Evolutionary conservation across 2,329 filamentous ascomycete species (phyloP).

Genomic region (Akanthomyces muscarius): DNA sequence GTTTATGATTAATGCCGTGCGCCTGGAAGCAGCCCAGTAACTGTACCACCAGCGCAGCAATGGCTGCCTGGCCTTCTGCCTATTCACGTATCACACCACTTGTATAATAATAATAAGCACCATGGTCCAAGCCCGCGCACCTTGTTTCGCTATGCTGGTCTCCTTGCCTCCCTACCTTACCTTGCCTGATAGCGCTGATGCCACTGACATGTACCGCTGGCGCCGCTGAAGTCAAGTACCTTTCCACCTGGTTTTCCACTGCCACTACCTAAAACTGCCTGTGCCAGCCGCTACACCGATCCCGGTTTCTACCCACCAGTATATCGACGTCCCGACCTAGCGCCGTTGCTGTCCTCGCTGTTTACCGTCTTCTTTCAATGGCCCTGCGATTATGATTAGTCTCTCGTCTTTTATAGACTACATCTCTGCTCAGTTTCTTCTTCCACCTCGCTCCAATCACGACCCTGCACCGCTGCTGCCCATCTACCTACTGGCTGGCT

Average conservation of each 20-base stretch:
- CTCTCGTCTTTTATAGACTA: not conserved
- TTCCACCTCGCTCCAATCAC: not conserved
- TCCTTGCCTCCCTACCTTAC: not conserved
- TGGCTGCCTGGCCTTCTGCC: not conserved
- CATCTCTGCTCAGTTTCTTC: not conserved
- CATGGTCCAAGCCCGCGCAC: not conserved
- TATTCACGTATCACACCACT: not conserved
- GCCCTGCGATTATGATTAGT: not conserved
- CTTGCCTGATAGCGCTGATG: not conserved
- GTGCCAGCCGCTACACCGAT: not conserved
- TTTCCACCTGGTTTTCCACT: not conserved
- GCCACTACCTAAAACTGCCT: not conserved
- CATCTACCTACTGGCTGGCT: not conserved
- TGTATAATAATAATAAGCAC: not conserved
- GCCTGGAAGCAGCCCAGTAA: not conserved
- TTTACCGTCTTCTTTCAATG: not conserved
- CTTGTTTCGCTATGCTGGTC: not conserved
- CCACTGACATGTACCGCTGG: not conserved
- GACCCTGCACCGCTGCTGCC: not conserved
- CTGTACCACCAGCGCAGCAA: not conserved
- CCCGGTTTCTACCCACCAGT: not conserved
- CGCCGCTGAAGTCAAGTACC: no score
- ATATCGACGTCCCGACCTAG: conserved; percentile 1
- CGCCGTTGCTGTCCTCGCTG: not conserved
- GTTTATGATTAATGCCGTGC: no score